These are phyloP conservation scores for Jackrogersella minutella DNA, from an alignment of 495 filamentous ascomycete genomes.

Conservation along the genomic window DNA sequence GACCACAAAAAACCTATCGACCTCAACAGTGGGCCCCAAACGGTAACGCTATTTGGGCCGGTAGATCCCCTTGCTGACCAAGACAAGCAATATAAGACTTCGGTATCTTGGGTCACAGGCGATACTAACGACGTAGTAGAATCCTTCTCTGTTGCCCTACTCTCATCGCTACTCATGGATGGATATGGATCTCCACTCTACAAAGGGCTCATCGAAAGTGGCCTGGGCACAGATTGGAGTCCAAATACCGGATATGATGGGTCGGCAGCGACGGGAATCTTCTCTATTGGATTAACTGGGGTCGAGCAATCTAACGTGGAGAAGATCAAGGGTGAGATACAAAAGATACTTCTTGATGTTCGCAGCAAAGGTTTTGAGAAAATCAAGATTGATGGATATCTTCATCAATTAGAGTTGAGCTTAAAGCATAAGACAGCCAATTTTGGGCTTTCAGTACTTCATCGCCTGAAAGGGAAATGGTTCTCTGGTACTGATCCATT, in stretches of 20 bases:
- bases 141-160: constrained; percentile 80
- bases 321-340: constrained; percentile 76
- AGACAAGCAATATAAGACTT: constrained; percentile 91
- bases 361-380: constrained; percentile 80
- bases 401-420: constrained; percentile 89
- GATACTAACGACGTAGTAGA: constrained; percentile 82
- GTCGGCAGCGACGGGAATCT: constrained; percentile 77
- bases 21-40: constrained; percentile 69
- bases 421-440: constrained; percentile 94
- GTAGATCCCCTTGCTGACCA: constrained; percentile 86
- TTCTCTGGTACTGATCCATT: constrained; percentile 95
- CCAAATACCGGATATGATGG: constrained; percentile 92
- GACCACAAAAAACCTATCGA: constrained; percentile 79
- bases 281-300: constrained; percentile 89
- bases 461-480: constrained; percentile 87
- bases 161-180: constrained; percentile 84
- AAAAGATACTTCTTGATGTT: constrained; percentile 70
- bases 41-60: constrained; percentile 78
- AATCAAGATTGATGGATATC: constrained; percentile 88
- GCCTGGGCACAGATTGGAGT: constrained; percentile 89
- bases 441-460: constrained; percentile 91
- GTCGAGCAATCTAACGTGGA: constrained; percentile 80
- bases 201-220: constrained; percentile 86
- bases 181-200: constrained; percentile 97
- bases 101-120: constrained; percentile 89